These are phyloP conservation scores for Falciphora oryzae DNA, from an alignment of 2,329 filamentous ascomycete genomes.

Conservation along the genomic window DNA sequence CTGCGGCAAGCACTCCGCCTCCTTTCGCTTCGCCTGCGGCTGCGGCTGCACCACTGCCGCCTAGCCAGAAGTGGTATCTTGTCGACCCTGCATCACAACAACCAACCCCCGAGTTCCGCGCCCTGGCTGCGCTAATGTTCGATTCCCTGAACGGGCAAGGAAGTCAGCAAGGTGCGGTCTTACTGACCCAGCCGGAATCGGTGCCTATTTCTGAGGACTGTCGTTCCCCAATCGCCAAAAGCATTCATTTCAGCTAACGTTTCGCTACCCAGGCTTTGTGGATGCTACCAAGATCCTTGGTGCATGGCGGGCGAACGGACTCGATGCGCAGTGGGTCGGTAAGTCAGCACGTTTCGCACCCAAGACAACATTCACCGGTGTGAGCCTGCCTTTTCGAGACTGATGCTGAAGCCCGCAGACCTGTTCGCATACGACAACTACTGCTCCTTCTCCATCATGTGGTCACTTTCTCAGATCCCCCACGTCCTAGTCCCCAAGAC, in stretches of 20 bases:
- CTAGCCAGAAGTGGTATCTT: slow-evolving; percentile 1
- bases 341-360: background rate
- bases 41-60: background rate
- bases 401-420: background rate
- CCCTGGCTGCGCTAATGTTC: slow-evolving; percentile 2
- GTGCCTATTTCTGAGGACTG: background rate
- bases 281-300: slow-evolving; percentile 2
- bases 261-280: background rate
- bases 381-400: background rate
- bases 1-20: background rate
- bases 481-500: slow-evolving; percentile 1
- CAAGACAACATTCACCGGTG: background rate
- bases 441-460: slow-evolving; percentile 1
- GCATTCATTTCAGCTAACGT: background rate
- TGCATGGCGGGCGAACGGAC: background rate
- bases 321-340: slow-evolving; percentile 3
- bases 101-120: slow-evolving; percentile 5
- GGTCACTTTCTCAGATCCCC: slow-evolving; percentile 4
- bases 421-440: slow-evolving; percentile 6
- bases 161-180: background rate
- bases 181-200: background rate
- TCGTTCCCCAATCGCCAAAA: background rate
- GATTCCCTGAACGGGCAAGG: background rate
- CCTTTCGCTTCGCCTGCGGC: background rate
- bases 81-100: background rate